phyloP scores from a whole-genome alignment of 768 basidiomycete species.

The Rhodosporidiobolus odoratus region DNA sequence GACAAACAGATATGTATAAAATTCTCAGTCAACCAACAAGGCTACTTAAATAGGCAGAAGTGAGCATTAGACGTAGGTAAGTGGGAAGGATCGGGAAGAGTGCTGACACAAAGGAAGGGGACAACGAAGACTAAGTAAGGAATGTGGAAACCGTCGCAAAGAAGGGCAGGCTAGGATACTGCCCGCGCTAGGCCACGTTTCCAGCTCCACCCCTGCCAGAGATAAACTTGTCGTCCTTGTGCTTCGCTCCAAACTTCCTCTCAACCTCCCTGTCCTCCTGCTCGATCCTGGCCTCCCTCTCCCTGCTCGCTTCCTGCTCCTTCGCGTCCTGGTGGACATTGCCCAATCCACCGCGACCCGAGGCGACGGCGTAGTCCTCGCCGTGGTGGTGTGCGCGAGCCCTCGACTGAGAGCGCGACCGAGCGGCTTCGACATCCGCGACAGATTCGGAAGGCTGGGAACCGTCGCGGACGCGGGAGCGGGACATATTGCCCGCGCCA shows the following conservation, averaged over 20 bases:
- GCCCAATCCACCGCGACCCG: conserved; percentile 31
- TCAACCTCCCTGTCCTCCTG: conserved; percentile 22
- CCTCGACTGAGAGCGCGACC: conserved; percentile 30
- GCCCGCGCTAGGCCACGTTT: background rate
- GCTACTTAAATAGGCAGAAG: too few relatives aligned
- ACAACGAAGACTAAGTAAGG: background rate
- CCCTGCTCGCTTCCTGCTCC: background rate
- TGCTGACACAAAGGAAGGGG: background rate
- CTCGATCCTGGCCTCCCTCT: conserved; percentile 18
- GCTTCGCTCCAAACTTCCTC: conserved; percentile 19
- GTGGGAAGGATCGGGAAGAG: background rate
- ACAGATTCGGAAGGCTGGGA: conserved; percentile 3
- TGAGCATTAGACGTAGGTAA: background rate
- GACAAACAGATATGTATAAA: too few relatives aligned
- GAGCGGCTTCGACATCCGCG: conserved; percentile 13
- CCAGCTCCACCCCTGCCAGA: conserved; percentile 29
- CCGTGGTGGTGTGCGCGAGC: conserved; percentile 20
- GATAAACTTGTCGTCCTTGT: conserved; percentile 7
- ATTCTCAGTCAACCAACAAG: too few relatives aligned
- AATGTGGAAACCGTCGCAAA: background rate
- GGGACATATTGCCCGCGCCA: conserved; percentile 38
- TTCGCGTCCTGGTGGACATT: conserved; percentile 16
- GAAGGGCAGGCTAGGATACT: background rate
- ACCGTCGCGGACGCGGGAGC: conserved; percentile 34
- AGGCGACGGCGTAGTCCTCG: conserved; percentile 19